Evolutionary conservation across 352 stramenopile species (phyloP), one percentile per base, ranked within the genome.

Genomic region (Globisporangium spinosum): DNA sequence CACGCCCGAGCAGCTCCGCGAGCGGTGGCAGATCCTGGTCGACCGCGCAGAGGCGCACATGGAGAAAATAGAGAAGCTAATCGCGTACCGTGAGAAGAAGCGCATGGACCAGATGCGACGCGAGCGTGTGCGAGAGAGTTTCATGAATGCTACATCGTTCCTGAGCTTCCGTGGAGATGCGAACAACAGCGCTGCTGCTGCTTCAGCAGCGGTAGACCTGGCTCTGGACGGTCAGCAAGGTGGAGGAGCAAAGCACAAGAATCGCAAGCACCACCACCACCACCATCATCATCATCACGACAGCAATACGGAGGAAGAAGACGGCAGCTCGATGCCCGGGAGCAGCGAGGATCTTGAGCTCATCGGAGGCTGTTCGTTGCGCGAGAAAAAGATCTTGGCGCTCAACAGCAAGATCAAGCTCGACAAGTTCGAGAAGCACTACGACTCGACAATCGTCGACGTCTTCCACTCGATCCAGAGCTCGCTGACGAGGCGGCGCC

Each of bases 381-480:
- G 78, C 34, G 82, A 91, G 65, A 74, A 82, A 67, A 87, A 88
- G 55, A 75, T 91, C 29, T 45, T 91, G 23, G 71, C 67, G 49
- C 69, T 91, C 15, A 79, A 89, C 65, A 71, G 65, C 56, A 73
- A 84, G 62, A 84, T 91, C 61, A 66, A 78, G 55, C 53, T 82
- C 32, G 82, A 81, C 64, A 66, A 59, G 25, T 88, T 87, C 58
- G 76, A 85, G 64, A 85, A 84, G 65, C 79, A 87, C 70, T 86
- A 86, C 67, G 77, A 87, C 69, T 81, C 79, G 29, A 86, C 73
- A 29, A 87, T 91, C 43, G 76, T 74, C 12, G 82, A 89, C 32
- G 70, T 89, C 3, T 87, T 89, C 59, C 70, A 78, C 61, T 76
- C 72, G 29, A 73, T 91, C 47, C 74, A 78, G 34, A 56, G 76